Percentiles rank a stretch among this genome's conserved stretches.
These are phyloP conservation scores for Fusarium mangiferae DNA, from an alignment of 2,329 filamentous ascomycete species.

Conservation along the genomic window DNA sequence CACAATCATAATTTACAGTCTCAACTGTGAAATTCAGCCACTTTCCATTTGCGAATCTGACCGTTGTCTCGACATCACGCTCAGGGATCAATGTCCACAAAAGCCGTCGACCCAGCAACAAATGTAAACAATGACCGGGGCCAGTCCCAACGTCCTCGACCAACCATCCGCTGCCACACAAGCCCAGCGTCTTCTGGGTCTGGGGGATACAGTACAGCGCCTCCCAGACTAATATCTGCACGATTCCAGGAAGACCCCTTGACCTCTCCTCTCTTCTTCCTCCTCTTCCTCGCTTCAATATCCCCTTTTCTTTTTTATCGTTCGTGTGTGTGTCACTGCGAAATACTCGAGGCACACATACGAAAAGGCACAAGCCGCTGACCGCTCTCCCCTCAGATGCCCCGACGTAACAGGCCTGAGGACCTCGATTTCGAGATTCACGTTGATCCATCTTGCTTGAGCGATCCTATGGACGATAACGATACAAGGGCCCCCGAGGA, in stretches of 20 bases:
- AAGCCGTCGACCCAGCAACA: constrained; percentile 49
- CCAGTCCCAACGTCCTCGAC: constrained; percentile 38
- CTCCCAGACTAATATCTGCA: constrained; percentile 37
- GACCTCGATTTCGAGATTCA: constrained; percentile 60
- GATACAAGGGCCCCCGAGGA: constrained; percentile 36
- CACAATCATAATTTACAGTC: neutral
- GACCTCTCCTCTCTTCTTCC: neutral
- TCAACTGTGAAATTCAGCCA: constrained; percentile 3
- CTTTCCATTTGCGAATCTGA: constrained; percentile 17
- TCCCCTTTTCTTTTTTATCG: constrained; percentile 13
- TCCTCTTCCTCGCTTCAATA: constrained; percentile 18
- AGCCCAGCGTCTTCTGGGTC: neutral
- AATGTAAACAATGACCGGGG: constrained; percentile 48
- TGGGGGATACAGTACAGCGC: constrained; percentile 1
- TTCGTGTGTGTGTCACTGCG: constrained; percentile 32
- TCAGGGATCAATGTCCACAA: constrained; percentile 20
- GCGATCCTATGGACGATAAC: constrained; percentile 54
- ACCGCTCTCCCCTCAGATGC: constrained; percentile 37
- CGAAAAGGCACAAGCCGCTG: constrained; percentile 6
- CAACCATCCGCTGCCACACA: constrained; percentile 47
- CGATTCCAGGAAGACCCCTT: constrained; percentile 37
- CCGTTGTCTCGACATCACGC: constrained; percentile 28
- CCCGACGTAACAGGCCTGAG: constrained; percentile 44
- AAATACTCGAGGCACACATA: constrained; percentile 24
- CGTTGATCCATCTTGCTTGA: constrained; percentile 58